Conservation (phyloP, 352 stramenopile genomes). For the Pythium periplocum region DNA sequence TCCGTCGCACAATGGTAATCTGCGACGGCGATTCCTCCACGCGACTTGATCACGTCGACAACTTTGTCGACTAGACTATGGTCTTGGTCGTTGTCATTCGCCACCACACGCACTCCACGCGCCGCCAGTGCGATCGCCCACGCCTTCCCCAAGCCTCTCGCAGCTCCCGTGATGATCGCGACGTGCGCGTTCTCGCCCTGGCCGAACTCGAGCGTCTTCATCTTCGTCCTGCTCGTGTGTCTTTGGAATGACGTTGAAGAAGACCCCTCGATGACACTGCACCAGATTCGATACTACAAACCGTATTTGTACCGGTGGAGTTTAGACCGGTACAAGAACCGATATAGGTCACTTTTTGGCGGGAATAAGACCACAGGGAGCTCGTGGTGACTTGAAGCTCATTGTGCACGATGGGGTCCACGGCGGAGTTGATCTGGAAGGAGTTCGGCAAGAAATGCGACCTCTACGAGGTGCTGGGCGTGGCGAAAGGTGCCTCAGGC, state of each 20-base stretch:
- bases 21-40: constrained; percentile 36
- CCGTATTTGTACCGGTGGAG: no score
- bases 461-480: constrained; percentile 75
- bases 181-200: constrained; percentile 42
- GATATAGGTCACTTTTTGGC: constrained; percentile 8
- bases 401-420: constrained; percentile 16
- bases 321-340: no score
- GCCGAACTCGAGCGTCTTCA: constrained; percentile 35
- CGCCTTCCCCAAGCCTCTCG: constrained; percentile 38
- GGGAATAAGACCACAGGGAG: constrained; percentile 3
- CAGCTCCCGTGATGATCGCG: constrained; percentile 58
- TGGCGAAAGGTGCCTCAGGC: constrained; percentile 41
- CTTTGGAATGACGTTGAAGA: constrained; percentile 8
- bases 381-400: no score
- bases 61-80: constrained; percentile 36
- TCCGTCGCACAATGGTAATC: constrained; percentile 50
- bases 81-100: constrained; percentile 65
- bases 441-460: constrained; percentile 61
- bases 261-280: not conserved
- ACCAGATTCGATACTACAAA: no score
- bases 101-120: constrained; percentile 46
- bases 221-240: constrained; percentile 5
- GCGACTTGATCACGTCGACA: constrained; percentile 28
- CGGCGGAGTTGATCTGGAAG: constrained; percentile 39
- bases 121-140: constrained; percentile 43